Evolutionary conservation across 495 filamentous ascomycete species (phyloP).

Genomic region (Lasiosphaeria ovina): DNA sequence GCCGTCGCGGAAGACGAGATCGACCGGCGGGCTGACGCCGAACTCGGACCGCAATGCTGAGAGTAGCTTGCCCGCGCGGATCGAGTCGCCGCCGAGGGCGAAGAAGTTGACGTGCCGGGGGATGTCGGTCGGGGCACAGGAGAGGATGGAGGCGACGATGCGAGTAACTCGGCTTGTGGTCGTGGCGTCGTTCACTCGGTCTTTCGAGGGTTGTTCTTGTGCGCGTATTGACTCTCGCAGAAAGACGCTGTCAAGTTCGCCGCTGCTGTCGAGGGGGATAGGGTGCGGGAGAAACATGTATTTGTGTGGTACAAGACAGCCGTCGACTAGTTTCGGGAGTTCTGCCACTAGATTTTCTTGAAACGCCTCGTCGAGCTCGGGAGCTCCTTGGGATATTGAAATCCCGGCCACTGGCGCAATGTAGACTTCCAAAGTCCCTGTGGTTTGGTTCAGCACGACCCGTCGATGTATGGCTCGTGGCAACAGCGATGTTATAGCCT

Average conservation of each 20-base stretch:
- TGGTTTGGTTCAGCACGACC: neutral
- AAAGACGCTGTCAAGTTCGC: neutral
- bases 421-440: neutral
- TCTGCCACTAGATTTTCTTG: neutral
- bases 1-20: slow-evolving; percentile 39
- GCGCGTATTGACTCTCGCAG: neutral
- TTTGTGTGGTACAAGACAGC: neutral
- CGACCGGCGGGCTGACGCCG: slow-evolving; percentile 35
- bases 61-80: slow-evolving; percentile 42
- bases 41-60: slow-evolving; percentile 40
- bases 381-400: neutral
- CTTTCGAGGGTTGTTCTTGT: neutral
- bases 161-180: slow-evolving; percentile 31
- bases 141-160: slow-evolving; percentile 32
- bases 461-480: neutral
- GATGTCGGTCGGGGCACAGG: slow-evolving; percentile 27
- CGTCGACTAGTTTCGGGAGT: neutral
- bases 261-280: neutral
- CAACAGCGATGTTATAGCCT: neutral
- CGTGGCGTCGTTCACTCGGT: slow-evolving; percentile 14
- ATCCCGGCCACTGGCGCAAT: neutral
- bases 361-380: neutral
- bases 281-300: neutral
- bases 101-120: slow-evolving; percentile 39
- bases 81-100: slow-evolving; percentile 44